A percentile compares a stretch with the other conserved stretches of the same genome.
Evolutionary conservation across 2,329 filamentous ascomycete species (phyloP).

Genomic region (Emmonsia crescens): DNA sequence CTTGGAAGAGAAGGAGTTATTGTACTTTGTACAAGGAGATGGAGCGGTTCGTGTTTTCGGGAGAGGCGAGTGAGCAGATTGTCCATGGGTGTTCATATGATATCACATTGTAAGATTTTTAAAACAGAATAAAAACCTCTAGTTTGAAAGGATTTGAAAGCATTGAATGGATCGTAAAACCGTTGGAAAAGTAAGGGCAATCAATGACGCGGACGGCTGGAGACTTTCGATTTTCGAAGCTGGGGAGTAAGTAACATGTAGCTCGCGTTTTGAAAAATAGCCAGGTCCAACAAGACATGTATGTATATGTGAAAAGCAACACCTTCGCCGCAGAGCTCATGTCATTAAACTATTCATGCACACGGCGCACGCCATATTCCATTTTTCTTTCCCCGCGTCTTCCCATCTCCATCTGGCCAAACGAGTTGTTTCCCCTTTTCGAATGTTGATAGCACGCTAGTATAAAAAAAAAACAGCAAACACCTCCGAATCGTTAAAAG

Average conservation of each 20-base stretch:
- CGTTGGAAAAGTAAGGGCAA: not conserved
- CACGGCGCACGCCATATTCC: slow-evolving; percentile 7
- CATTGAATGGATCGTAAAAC: not conserved
- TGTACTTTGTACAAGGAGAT: slow-evolving; percentile 74
- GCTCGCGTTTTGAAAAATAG: not conserved
- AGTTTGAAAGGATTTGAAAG: no score
- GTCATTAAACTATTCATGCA: slow-evolving; percentile 6
- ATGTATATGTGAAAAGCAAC: not conserved
- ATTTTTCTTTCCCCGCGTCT: slow-evolving; percentile 4
- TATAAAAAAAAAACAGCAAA: slow-evolving; percentile 1
- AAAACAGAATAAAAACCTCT: not conserved
- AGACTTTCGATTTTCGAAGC: not conserved
- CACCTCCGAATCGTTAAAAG: slow-evolving; percentile 1
- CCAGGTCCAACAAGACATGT: not conserved
- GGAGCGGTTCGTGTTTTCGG: slow-evolving; percentile 76
- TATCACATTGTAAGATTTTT: not conserved
- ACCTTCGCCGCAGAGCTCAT: not conserved
- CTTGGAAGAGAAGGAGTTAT: slow-evolving; percentile 53
- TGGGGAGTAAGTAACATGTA: not conserved
- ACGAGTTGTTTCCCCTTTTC: not conserved
- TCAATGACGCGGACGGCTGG: not conserved
- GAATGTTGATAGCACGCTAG: slow-evolving; percentile 7
- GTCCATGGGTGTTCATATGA: not conserved
- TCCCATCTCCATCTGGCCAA: not conserved
- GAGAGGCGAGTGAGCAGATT: slow-evolving; percentile 47